Base-by-base conservation (phyloP, 768 basidiomycete species). In the Gyrodon lividus region DNA sequence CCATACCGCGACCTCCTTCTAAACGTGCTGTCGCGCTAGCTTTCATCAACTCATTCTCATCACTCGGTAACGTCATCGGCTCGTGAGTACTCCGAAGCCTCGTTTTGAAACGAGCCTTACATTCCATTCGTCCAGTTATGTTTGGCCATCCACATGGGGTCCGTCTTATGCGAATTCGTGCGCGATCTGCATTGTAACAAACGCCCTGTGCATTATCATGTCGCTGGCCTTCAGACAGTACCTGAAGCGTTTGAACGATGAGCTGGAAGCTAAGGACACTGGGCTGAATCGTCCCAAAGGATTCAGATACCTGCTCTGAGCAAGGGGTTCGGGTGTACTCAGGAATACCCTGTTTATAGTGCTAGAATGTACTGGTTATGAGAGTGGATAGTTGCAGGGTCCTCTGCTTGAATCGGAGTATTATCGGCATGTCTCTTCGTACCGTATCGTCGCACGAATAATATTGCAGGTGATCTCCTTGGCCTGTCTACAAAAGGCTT, bases 11-110 rank as follows among this genome's bases (percentile, higher is more conserved):
- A n/a, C 84, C 92, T 22, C 78, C 90, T 5, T 82, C 86, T n/a
- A 95, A 94, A 69, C 84, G 92, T 5, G 88, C 92, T 2, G 86
- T 93, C n/a, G 86, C 86, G 12, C 75, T 96, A 43, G 92, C 91
- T 2, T 70, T 89, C 54, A 81, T 93, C 60, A 92, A 94, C 66
- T 81, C 85, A 37, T 82, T 91, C 62, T 86, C 86, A 8, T 84
- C 90, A 61, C 75, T 90, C 3, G 93, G 93, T 1, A 95, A 95
- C 70, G 77, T 96, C 37, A 72, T 83, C 38, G 92, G 92, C 55
- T 85, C 90, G 74, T 94, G 74, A 72, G 82, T 79, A 23, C 20
- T 41, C 20, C 35, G 7, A 9, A 35, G 14, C 8, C 12, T 49
- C 28, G 16, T 9, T 35, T 35, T 34, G 10, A 8, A 26, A 34